These are phyloP conservation scores for Amaranthus hypochondriacus DNA, from an alignment of 148 eudicot genomes.

Conservation along the genomic window DNA sequence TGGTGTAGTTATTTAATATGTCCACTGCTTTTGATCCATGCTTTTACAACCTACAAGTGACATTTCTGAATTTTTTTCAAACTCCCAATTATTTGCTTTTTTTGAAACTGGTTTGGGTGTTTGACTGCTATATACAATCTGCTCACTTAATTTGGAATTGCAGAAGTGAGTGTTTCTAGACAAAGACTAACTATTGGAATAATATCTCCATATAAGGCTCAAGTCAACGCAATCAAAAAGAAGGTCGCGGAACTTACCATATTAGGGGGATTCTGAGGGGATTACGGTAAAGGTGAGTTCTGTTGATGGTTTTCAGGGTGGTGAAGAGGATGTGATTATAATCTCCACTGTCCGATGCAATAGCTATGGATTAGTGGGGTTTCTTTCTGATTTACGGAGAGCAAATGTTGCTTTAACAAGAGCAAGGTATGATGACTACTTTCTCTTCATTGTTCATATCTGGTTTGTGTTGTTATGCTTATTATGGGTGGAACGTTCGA, in stretches of 20 bases:
- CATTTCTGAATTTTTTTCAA: neutral
- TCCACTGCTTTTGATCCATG: neutral
- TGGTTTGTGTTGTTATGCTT: neutral
- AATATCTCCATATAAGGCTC: constrained; percentile 63
- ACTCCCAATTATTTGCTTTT: neutral
- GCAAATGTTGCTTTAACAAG: constrained; percentile 67
- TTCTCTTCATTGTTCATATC: neutral
- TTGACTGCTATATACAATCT: neutral
- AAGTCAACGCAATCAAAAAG: constrained; percentile 42
- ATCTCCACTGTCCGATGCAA: constrained; percentile 65
- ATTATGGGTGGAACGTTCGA: neutral
- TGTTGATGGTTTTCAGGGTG: constrained; percentile 71
- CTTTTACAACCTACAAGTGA: neutral
- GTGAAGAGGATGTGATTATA: constrained; percentile 59
- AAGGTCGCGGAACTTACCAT: constrained; percentile 30
- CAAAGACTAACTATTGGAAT: constrained; percentile 45
- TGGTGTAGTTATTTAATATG: neutral
- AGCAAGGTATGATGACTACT: constrained; percentile 43
- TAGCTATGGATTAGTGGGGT: constrained; percentile 43
- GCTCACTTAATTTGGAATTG: neutral
- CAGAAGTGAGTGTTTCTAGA: constrained; percentile 25
- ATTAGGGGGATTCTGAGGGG: constrained; percentile 11
- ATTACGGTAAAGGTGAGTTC: constrained; percentile 43
- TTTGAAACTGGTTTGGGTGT: no score
- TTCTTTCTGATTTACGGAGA: constrained; percentile 44